Conservation (phyloP, 345 rosid genomes). For the Melastoma malabathricum region DNA sequence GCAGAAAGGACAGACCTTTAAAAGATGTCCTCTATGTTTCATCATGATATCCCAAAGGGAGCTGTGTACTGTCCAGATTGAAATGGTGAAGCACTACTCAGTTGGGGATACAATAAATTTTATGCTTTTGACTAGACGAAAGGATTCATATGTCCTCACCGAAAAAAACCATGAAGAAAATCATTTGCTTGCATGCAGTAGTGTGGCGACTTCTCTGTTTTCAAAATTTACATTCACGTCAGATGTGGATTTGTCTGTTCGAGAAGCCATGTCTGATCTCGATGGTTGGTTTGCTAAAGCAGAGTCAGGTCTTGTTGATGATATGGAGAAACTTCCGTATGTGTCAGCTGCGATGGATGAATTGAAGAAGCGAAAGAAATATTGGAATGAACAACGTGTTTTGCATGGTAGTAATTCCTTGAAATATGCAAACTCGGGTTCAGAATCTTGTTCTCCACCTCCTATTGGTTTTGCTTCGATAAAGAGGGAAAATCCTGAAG, state of each 20-base stretch:
- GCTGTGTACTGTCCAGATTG: constrained; percentile 57
- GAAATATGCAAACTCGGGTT: constrained; percentile 11
- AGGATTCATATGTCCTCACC: constrained; percentile 47
- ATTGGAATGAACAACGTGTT: constrained; percentile 59
- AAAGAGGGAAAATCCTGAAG: too few relatives aligned
- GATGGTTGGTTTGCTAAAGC: constrained; percentile 82
- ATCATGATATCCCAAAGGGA: constrained; percentile 77
- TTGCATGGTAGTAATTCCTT: constrained; percentile 12
- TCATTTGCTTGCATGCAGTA: constrained; percentile 3
- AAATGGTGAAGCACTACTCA: constrained; percentile 49
- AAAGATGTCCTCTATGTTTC: constrained; percentile 89
- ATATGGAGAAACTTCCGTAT: constrained; percentile 80
- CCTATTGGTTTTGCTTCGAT: constrained; percentile 11
- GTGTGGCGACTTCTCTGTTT: constrained; percentile 32
- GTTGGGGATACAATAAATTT: constrained; percentile 64
- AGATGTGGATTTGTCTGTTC: constrained; percentile 70
- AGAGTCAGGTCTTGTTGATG: constrained; percentile 83
- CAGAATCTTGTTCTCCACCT: constrained; percentile 12
- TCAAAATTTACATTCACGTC: constrained; percentile 69
- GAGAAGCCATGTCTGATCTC: constrained; percentile 75
- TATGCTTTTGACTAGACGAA: constrained; percentile 67
- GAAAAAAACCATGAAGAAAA: constrained; percentile 26
- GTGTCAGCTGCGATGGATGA: constrained; percentile 83
- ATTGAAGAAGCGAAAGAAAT: constrained; percentile 53
- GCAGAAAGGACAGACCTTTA: constrained; percentile 46